Evolutionary conservation across 2,329 filamentous ascomycete genomes (phyloP).

Genomic region (Sclerotinia glacialis): DNA sequence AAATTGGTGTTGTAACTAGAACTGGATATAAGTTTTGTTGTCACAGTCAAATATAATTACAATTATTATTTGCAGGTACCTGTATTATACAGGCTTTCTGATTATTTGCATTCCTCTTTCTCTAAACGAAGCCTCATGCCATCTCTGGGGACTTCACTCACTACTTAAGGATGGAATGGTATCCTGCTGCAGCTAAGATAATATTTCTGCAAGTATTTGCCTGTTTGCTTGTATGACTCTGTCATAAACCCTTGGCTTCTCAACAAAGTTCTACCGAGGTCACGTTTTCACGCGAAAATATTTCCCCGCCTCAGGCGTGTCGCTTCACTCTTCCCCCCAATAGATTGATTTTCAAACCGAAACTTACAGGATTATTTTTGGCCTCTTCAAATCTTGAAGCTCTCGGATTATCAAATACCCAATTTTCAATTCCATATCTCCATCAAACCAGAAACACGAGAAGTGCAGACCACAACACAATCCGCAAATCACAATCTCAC

Average conservation of each 20-base stretch:
- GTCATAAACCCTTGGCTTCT: neutral
- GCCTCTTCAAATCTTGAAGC: too few relatives aligned
- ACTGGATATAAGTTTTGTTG: neutral
- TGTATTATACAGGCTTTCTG: neutral
- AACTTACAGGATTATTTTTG: too few relatives aligned
- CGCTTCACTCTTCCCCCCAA: neutral
- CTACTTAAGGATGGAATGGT: neutral
- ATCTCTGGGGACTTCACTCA: neutral
- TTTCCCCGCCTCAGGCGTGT: neutral
- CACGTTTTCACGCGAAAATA: neutral
- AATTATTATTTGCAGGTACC: neutral
- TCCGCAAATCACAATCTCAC: neutral
- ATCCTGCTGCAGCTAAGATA: neutral
- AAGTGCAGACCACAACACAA: neutral
- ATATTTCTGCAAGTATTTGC: neutral
- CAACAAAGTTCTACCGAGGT: neutral
- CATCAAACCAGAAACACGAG: neutral
- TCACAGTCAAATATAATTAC: neutral
- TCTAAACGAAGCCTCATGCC: fast-evolving
- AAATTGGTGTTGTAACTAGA: neutral
- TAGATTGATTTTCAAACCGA: too few relatives aligned
- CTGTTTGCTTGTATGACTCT: neutral
- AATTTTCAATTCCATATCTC: too few relatives aligned
- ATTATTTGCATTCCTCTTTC: neutral
- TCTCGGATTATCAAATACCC: too few relatives aligned